Percentiles rank a stretch among this genome's conserved stretches.
Evolutionary conservation across 73 alveolate genomes (phyloP).

Genomic region (Paramecium pentaurelia): DNA sequence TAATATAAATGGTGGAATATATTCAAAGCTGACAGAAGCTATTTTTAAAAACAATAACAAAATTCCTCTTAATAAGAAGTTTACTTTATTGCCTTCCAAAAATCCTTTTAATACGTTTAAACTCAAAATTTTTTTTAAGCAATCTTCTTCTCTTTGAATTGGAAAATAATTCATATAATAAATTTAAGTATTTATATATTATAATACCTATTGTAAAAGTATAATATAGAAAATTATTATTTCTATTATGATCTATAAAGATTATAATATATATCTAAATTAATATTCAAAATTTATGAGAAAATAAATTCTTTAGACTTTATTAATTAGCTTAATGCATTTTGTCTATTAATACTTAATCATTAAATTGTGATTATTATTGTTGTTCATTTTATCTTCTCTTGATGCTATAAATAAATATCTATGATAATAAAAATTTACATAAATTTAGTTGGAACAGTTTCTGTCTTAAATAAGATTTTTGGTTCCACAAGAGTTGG

Average conservation of each 20-base stretch:
- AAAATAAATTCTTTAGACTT: neutral
- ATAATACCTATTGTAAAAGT: neutral
- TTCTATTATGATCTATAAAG: neutral
- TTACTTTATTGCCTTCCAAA: neutral
- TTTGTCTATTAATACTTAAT: neutral
- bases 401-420: neutral
- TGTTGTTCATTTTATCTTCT: neutral
- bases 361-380: neutral
- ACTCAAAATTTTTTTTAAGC: neutral
- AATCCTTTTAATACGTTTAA: neutral
- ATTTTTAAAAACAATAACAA: neutral
- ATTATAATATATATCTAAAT: neutral
- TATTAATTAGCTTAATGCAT: constrained; percentile 1
- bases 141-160: neutral
- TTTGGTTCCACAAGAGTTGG: neutral
- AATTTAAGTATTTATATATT: neutral
- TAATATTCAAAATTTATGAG: neutral
- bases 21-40: neutral
- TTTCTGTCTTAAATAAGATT: neutral
- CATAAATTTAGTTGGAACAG: neutral
- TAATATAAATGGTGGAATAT: constrained; percentile 15
- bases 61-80: neutral
- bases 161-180: neutral
- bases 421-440: neutral
- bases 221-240: neutral